Evolutionary conservation across 2,329 filamentous ascomycete species (phyloP).

Genomic region (Penicillium sp.): DNA sequence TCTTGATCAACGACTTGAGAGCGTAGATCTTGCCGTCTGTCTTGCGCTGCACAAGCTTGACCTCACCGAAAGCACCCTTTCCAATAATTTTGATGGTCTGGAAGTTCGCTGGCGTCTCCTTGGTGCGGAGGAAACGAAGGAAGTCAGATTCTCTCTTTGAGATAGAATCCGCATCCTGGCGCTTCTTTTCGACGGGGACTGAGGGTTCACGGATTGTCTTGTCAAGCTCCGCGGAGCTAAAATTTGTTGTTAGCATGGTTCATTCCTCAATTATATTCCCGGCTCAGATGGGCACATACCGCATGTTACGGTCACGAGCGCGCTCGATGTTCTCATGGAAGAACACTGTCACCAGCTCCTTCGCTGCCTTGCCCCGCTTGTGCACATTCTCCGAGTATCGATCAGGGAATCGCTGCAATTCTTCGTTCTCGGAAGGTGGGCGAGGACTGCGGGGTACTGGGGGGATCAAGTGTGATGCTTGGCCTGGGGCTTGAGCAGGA

Average conservation of each 20-base stretch:
- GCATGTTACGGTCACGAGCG: slow-evolving; percentile 89
- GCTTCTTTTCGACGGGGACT: slow-evolving; percentile 73
- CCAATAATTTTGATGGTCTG: slow-evolving; percentile 96
- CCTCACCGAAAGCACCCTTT: slow-evolving; percentile 97
- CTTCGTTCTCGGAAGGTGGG: slow-evolving; percentile 62
- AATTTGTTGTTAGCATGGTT: not conserved
- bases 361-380: slow-evolving; percentile 68
- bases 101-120: slow-evolving; percentile 93
- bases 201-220: slow-evolving; percentile 77
- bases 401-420: slow-evolving; percentile 78
- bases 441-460: slow-evolving; percentile 63
- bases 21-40: slow-evolving; percentile 96
- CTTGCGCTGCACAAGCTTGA: slow-evolving; percentile 96
- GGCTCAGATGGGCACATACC: slow-evolving; percentile 56
- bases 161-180: slow-evolving; percentile 80
- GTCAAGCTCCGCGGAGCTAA: slow-evolving; percentile 88
- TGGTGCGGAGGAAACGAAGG: slow-evolving; percentile 88
- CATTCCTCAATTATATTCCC: not conserved
- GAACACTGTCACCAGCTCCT: slow-evolving; percentile 71
- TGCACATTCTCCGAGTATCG: slow-evolving; percentile 85
- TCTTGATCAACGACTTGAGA: slow-evolving; percentile 97
- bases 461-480: slow-evolving; percentile 69
- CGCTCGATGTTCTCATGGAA: slow-evolving; percentile 99
- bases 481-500: slow-evolving; percentile 52
- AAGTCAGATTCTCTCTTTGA: slow-evolving; percentile 90